A percentile compares a stretch with the other conserved stretches of the same genome.
Conservation (phyloP, 495 filamentous ascomycete species). For the Hyaloscypha variabilis region DNA sequence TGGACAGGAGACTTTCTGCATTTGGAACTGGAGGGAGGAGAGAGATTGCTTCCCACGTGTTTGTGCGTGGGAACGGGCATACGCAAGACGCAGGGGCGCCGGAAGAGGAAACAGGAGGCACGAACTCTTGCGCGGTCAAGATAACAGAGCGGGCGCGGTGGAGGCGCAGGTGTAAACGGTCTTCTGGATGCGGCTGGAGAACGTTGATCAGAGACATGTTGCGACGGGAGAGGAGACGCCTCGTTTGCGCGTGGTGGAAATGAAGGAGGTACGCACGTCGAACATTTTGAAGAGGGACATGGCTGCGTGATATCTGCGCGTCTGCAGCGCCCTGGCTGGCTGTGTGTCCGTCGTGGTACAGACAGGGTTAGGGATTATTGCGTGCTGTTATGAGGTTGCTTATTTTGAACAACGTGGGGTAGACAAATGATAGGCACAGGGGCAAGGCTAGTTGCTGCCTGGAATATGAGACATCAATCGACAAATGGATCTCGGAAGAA, state of each 20-base stretch:
- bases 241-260: background rate
- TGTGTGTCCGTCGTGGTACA: background rate
- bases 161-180: conserved; percentile 63
- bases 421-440: background rate
- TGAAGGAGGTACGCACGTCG: conserved; percentile 18
- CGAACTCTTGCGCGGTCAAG: conserved; percentile 74
- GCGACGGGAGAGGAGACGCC: background rate
- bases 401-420: background rate
- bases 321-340: background rate
- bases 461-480: background rate
- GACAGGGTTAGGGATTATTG: background rate
- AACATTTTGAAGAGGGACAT: conserved; percentile 25
- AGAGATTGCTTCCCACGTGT: background rate
- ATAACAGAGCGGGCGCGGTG: conserved; percentile 86
- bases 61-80: background rate
- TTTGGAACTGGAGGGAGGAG: background rate
- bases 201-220: conserved; percentile 22
- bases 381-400: conserved; percentile 9
- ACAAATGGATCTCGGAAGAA: background rate
- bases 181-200: conserved; percentile 52
- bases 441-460: background rate
- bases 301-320: background rate
- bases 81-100: conserved; percentile 1
- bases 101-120: conserved; percentile 19
- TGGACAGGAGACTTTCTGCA: background rate